phyloP scores from a whole-genome alignment of 2,329 filamentous ascomycete species.

The Trichoderma brevicompactum region DNA sequence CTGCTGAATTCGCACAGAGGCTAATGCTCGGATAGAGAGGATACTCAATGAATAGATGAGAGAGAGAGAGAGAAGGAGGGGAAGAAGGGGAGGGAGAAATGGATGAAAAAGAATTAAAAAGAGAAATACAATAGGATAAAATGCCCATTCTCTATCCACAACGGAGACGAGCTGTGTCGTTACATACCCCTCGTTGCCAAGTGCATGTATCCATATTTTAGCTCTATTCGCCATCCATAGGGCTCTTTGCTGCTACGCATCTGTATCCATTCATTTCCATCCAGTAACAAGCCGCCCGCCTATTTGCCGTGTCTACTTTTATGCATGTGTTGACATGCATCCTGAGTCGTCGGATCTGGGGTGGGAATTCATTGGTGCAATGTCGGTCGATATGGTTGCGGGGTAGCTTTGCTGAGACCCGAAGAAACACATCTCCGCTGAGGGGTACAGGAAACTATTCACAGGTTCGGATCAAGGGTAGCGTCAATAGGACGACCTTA shows the following conservation, averaged over 20 bases:
- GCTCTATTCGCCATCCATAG: no score
- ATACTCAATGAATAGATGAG: background rate
- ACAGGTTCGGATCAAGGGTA: no score
- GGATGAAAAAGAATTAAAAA: background rate
- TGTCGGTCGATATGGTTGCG: background rate
- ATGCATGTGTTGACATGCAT: background rate
- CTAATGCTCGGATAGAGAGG: background rate
- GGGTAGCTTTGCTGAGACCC: conserved; percentile 8
- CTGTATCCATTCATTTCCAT: background rate
- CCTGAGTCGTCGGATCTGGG: background rate
- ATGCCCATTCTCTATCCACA: no score
- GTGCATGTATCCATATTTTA: no score
- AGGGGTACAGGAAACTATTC: background rate
- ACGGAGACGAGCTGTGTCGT: no score
- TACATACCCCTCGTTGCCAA: no score
- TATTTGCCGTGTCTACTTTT: no score
- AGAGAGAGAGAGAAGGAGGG: background rate
- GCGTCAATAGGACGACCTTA: background rate
- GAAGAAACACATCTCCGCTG: background rate
- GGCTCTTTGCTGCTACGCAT: no score
- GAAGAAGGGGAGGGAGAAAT: no score
- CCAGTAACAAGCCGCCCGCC: background rate
- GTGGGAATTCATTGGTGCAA: background rate
- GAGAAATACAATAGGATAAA: no score
- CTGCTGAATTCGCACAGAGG: no score